phyloP scores from a whole-genome alignment of 2,329 filamentous ascomycete genomes.

The Colletotrichum phormii region DNA sequence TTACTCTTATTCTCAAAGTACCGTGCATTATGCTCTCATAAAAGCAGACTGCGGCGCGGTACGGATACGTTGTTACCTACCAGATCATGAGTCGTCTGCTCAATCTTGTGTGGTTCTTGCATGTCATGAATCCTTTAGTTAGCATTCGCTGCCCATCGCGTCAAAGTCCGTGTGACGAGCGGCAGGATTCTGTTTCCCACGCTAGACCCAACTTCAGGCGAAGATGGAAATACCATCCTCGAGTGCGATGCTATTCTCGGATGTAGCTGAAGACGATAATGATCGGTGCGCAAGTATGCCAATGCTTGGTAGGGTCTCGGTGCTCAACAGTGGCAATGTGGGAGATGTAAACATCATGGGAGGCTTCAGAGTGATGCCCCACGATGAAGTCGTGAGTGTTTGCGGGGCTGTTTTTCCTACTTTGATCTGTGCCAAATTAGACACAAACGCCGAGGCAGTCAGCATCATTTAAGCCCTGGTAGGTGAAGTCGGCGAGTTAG shows the following conservation, averaged over 20 bases:
- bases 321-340: neutral
- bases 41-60: neutral
- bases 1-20: neutral
- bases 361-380: neutral
- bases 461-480: neutral
- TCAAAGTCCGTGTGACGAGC: neutral
- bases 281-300: slow-evolving; percentile 2
- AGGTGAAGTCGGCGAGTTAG: neutral
- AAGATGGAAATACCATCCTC: neutral
- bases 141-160: neutral
- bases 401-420: neutral
- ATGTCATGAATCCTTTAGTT: neutral
- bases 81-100: neutral
- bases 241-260: slow-evolving; percentile 10
- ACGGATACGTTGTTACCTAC: neutral
- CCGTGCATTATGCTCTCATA: neutral
- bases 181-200: neutral
- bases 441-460: slow-evolving; percentile 6
- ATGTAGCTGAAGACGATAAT: slow-evolving; percentile 13
- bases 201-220: slow-evolving; percentile 12
- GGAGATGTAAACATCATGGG: neutral
- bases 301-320: slow-evolving; percentile 19
- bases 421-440: slow-evolving; percentile 10
- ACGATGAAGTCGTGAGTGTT: neutral
- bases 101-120: neutral